Percentiles rank a stretch among this genome's conserved stretches.
Conservation (phyloP, 768 basidiomycete genomes). For the Harrya chromipes region DNA sequence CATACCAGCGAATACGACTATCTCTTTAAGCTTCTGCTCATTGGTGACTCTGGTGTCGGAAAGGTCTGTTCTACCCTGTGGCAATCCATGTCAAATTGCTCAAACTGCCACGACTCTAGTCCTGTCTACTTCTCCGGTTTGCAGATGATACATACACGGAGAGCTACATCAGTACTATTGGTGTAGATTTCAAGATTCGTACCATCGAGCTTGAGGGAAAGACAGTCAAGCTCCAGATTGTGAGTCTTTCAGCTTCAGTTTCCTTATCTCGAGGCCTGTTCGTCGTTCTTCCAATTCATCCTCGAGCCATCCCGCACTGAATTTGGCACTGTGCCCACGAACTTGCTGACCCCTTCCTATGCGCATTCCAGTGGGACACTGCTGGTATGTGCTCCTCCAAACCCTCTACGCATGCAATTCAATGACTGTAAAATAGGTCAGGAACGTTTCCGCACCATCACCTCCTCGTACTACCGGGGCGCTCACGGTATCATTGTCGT, state of each 20-base stretch:
- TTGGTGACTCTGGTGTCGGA: constrained; percentile 94
- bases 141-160: constrained; percentile 98
- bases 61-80: constrained; percentile 51
- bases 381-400: constrained; percentile 56
- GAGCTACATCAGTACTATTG: constrained; percentile 96
- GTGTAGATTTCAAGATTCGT: constrained; percentile 98
- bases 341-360: constrained; percentile 17
- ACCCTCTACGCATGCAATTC: not conserved
- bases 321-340: not conserved
- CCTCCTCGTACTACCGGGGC: constrained; percentile 98
- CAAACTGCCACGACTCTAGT: constrained; percentile 48
- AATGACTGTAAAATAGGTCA: constrained; percentile 57
- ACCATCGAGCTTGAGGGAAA: constrained; percentile 99
- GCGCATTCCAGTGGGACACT: constrained; percentile 78
- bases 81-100: constrained; percentile 19
- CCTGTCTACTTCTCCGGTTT: constrained; percentile 87
- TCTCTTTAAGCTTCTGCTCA: constrained; percentile 94
- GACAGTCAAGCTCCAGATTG: constrained; percentile 98
- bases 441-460: constrained; percentile 98
- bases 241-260: constrained; percentile 41
- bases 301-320: not conserved
- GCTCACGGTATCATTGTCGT: constrained; percentile 98
- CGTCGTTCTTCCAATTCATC: not conserved
- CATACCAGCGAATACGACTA: constrained; percentile 95
- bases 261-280: constrained; percentile 1